Base-by-base conservation (phyloP, 108 stramenopile species). In the Skeletonema potamos region DNA sequence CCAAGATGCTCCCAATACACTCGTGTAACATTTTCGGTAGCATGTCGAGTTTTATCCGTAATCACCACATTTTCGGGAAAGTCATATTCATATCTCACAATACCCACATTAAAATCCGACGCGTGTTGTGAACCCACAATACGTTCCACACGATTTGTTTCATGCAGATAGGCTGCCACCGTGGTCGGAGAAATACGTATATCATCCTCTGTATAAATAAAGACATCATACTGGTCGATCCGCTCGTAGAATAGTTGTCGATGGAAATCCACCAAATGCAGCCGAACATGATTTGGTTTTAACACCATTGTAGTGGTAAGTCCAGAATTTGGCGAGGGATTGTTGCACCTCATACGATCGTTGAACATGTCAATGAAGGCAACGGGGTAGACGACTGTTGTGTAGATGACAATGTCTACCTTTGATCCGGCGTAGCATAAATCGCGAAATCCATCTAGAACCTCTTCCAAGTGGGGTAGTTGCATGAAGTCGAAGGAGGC, bases 21-120 rank as follows among this genome's bases (percentile, higher is more conserved):
- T 22, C 93, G 65, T 1, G 93, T 92, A 8, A 91, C 90, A 74
- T 90, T 89, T 60, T 86, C 85, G 7, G 86, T 90, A 12, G 91
- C 93, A 76, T 91, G 90, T 15, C 93, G 77, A 15, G 93, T 94
- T 51, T 90, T 92, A 69, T 94, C 93, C 44, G 89, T 89, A 58
- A 94, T 92, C 1, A 92, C 77, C 2, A 89, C 83, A 75, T 94
- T 87, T 60, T 81, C 73, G 0, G 93, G 93, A 77, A 84, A 94
- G 59, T 94, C 83, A 80, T 94, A 94, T 75, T 94, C 93, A 74
- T 94, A 94, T 51, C 93, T 83, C 6, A 90, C 90, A 60, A 94
- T 89, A 3, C 93, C 93, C 34, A 94, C 89, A 76, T 94, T 94
- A 67, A 83, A 90, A 56, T 90, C 76, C 0, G 85, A 76, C 15